Evolutionary conservation across 352 stramenopile genomes (phyloP), one percentile per base, ranked within the genome.

Genomic region (Phytopythium aichiense): DNA sequence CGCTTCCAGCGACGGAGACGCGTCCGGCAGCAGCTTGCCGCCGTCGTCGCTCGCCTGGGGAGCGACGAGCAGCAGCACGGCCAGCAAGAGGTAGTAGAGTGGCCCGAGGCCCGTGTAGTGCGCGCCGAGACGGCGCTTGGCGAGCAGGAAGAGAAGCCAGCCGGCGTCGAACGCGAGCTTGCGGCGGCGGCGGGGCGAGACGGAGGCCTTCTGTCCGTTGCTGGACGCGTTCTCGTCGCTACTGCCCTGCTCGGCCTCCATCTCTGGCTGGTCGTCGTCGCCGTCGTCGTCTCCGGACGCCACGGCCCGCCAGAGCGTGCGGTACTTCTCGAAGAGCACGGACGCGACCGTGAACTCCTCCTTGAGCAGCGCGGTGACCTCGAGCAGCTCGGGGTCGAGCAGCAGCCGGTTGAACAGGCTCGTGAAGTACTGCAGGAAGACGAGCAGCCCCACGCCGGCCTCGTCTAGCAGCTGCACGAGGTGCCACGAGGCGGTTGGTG

Each of bases 371-470:
- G 80, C 93, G 16, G 80, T 86, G 56, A 87, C 76, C 18, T 77
- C 67, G 40, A 93, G 63, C 22, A 94, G 74, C 61, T 91, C 79
- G 0, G 87, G 84, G 20, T 88, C 71, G 53, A 95, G 63, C 52
- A 94, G 62, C 37, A 95, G 59, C 7, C 82, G 85, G 57, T 94
- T 87, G 56, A 94, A 94, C 33, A 94, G 77, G 64, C 80, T 89
- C 55, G 84, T 85, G 23, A 93, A 73, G 53, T 85, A 77, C 30
- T 84, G 70, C 45, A 95, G 58, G 56, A 95, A 93, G 46, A 73
- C 69, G 31, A 72, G 72, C 28, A 94, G 64, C 33, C 70, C 74
- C 49, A 94, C 81, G 38, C 84, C 72, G 9, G 77, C 71, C 30
- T 88, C 74, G 1, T 65, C 66, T 56, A 88, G 58, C 30, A 83